Percentiles rank a stretch among this genome's conserved stretches.
Evolutionary conservation across 2,329 filamentous ascomycete genomes (phyloP).

Genomic region (Plenodomus lindquistii): DNA sequence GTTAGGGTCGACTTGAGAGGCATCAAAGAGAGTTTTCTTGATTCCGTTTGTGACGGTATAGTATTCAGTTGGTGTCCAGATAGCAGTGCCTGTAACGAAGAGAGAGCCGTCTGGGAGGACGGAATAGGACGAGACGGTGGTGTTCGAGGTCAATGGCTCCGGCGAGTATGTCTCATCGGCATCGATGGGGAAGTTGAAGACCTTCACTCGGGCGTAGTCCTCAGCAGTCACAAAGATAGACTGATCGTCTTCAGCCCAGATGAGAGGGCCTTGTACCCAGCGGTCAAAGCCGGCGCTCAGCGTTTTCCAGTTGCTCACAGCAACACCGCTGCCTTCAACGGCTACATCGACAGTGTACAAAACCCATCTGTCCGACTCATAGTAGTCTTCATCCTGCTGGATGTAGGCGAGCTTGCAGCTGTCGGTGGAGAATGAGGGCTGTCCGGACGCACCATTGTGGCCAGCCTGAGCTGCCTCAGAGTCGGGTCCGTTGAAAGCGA

Average conservation of each 20-base stretch:
- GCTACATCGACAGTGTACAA: constrained; percentile 40
- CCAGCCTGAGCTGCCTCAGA: constrained; percentile 35
- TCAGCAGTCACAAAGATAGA: constrained; percentile 41
- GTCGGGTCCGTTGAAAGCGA: constrained; percentile 40
- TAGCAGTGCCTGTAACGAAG: constrained; percentile 33
- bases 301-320: constrained; percentile 36
- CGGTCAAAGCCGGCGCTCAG: constrained; percentile 37
- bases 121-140: constrained; percentile 49
- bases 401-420: constrained; percentile 77
- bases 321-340: constrained; percentile 19
- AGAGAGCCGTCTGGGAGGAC: constrained; percentile 63
- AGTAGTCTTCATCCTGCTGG: constrained; percentile 65
- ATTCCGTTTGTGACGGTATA: constrained; percentile 32
- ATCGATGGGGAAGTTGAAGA: constrained; percentile 66
- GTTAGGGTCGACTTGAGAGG: constrained; percentile 65
- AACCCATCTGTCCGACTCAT: constrained; percentile 79
- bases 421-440: constrained; percentile 74
- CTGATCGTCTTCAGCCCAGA: constrained; percentile 37
- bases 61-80: constrained; percentile 41
- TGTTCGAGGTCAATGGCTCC: constrained; percentile 50
- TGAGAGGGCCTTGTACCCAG: constrained; percentile 31
- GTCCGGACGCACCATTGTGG: constrained; percentile 67
- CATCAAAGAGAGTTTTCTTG: constrained; percentile 57
- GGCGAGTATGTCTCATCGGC: constrained; percentile 54
- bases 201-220: constrained; percentile 40